Percentiles rank a stretch among this genome's conserved stretches.
Evolutionary conservation across 1,284 basidiomycete genomes (phyloP).

Genomic region (Coniferiporia sulphurascens): DNA sequence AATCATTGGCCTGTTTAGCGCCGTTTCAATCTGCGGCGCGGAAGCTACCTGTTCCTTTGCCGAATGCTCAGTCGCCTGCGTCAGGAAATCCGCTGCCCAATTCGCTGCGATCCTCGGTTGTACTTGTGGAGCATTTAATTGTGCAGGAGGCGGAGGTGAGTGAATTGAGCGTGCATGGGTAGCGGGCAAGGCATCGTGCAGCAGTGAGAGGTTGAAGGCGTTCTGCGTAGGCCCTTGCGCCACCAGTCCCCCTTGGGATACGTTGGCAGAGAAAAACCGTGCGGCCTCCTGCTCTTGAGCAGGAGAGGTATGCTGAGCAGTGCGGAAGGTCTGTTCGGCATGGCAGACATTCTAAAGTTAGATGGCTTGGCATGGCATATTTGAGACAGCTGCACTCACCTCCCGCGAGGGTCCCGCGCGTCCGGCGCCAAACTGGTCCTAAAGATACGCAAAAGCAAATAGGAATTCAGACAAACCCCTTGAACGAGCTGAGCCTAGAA

Average conservation of each 20-base stretch:
- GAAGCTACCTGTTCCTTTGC: neutral
- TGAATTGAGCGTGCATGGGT: conserved; percentile 22
- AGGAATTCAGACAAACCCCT: neutral
- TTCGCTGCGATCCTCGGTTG: conserved; percentile 30
- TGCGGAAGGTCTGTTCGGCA: conserved; percentile 51
- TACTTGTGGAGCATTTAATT: conserved; percentile 30
- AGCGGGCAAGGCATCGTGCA: conserved; percentile 49
- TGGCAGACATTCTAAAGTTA: conserved; percentile 10
- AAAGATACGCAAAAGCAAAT: conserved; percentile 2
- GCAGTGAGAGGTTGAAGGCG: conserved; percentile 53
- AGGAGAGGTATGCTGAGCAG: conserved; percentile 39
- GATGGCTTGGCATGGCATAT: neutral
- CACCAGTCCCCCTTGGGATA: conserved; percentile 25
- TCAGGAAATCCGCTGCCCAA: conserved; percentile 62
- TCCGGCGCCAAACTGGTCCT: conserved; percentile 62
- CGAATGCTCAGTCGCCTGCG: neutral
- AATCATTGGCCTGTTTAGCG: neutral
- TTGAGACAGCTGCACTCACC: conserved; percentile 33
- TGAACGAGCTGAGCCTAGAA: neutral
- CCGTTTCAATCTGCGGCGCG: neutral
- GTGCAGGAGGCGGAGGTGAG: conserved; percentile 25
- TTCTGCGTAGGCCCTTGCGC: conserved; percentile 32
- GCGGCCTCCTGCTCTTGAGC: conserved; percentile 59
- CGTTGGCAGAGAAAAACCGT: conserved; percentile 52
- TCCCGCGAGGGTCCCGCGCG: conserved; percentile 54